These are phyloP conservation scores for Litsea cubeba DNA, from an alignment of 164 flowering plant species.

Conservation along the genomic window DNA sequence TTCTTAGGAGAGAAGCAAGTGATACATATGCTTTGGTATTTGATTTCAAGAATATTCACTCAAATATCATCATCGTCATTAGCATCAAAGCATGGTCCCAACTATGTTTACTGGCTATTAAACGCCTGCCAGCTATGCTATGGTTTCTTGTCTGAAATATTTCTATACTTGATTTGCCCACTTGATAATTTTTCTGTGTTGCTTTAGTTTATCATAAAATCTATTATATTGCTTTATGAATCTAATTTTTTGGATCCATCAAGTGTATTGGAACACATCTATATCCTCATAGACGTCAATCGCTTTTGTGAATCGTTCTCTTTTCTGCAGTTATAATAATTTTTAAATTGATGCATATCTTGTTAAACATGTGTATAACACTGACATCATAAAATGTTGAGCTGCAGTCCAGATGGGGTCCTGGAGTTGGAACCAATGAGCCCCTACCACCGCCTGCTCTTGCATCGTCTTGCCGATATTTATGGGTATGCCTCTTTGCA, in stretches of 20 bases:
- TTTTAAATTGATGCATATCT: neutral
- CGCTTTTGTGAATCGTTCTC: neutral
- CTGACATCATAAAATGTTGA: slow-evolving; percentile 7
- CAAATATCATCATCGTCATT: too few species aligned
- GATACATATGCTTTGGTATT: neutral
- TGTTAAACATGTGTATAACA: neutral
- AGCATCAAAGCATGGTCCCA: too few species aligned
- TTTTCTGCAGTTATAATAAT: neutral
- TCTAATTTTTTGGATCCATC: too few species aligned
- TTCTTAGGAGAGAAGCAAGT: too few species aligned
- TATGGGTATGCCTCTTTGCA: slow-evolving; percentile 53
- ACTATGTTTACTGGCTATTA: too few species aligned
- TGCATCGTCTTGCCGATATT: slow-evolving; percentile 96
- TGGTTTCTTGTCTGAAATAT: too few species aligned
- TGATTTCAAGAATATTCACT: neutral
- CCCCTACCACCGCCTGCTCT: slow-evolving; percentile 75
- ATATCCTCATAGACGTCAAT: neutral
- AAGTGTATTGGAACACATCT: too few species aligned
- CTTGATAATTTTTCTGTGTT: too few species aligned
- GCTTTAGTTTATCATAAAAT: too few species aligned
- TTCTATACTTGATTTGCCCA: too few species aligned
- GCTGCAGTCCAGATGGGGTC: slow-evolving; percentile 57
- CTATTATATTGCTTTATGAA: too few species aligned
- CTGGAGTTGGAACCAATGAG: slow-evolving; percentile 84
- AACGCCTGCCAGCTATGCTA: too few species aligned